Evolutionary conservation across 192 early-diverging fungal species (phyloP).

Genomic region (Phlyctochytrium planicorne): DNA sequence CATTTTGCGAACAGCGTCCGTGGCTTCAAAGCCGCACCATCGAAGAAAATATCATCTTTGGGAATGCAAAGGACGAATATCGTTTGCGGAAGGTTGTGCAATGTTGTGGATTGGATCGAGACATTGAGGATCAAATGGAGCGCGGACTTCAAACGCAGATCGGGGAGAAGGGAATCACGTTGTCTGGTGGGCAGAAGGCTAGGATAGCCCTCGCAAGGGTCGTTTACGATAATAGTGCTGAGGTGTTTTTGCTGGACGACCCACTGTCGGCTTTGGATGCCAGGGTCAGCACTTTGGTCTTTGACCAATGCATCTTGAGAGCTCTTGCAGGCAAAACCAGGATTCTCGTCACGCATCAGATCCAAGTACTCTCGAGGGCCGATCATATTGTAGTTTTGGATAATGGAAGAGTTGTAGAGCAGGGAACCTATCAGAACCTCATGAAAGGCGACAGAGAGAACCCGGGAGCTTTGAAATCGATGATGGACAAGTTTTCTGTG

Average conservation of each 20-base stretch:
- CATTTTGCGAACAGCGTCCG: conserved; percentile 67
- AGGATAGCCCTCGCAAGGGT: conserved; percentile 80
- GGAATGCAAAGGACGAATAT: conserved; percentile 54
- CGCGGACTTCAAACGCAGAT: conserved; percentile 49
- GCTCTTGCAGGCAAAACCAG: conserved; percentile 49
- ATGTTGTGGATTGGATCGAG: conserved; percentile 59
- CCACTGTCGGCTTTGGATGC: conserved; percentile 67
- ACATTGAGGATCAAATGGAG: conserved; percentile 30
- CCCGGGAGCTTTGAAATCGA: too few species aligned
- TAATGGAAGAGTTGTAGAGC: conserved; percentile 65
- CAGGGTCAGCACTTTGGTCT: conserved; percentile 29
- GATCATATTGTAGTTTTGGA: conserved; percentile 70
- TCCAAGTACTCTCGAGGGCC: conserved; percentile 49
- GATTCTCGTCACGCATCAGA: conserved; percentile 40
- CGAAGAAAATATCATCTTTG: conserved; percentile 71
- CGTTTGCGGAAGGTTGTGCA: conserved; percentile 71
- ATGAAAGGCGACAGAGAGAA: conserved; percentile 29
- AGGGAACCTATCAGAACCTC: conserved; percentile 60
- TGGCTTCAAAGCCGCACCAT: conserved; percentile 69
- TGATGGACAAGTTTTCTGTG: too few species aligned
- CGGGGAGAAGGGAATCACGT: conserved; percentile 17
- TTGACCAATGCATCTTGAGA: conserved; percentile 29
- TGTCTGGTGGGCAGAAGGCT: conserved; percentile 39
- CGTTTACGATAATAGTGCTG: conserved; percentile 68
- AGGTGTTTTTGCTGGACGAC: conserved; percentile 68